A percentile compares a stretch with the other conserved stretches of the same genome.
These are phyloP conservation scores for Skeletonema menzelii DNA, from an alignment of 108 stramenopile species.

Conservation along the genomic window DNA sequence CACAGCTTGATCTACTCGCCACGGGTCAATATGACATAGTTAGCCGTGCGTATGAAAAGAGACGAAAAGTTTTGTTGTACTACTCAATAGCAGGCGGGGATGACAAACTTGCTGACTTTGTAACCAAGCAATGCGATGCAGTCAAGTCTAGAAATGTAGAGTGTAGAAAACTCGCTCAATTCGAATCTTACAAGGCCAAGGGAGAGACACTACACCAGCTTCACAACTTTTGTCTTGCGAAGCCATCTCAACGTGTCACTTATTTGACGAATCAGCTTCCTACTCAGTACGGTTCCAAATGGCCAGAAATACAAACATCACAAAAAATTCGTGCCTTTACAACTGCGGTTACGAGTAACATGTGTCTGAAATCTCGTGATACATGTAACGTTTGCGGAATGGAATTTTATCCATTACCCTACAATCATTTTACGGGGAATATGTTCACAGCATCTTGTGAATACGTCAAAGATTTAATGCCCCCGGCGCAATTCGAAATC, in stretches of 20 bases:
- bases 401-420: constrained; percentile 44
- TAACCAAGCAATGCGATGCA: constrained; percentile 25
- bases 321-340: constrained; percentile 46
- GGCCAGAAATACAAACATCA: constrained; percentile 20
- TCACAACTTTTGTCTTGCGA: constrained; percentile 30
- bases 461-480: constrained; percentile 40
- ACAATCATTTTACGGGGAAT: constrained; percentile 42
- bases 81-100: constrained; percentile 34
- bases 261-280: constrained; percentile 43
- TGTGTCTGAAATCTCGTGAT: constrained; percentile 43
- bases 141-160: constrained; percentile 12
- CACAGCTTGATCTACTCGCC: constrained; percentile 38
- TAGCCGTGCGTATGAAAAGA: constrained; percentile 22
- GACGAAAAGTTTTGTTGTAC: constrained; percentile 33
- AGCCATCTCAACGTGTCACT: constrained; percentile 34
- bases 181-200: constrained; percentile 21
- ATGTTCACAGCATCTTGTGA: constrained; percentile 41
- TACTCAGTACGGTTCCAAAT: constrained; percentile 11
- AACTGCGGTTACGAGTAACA: constrained; percentile 46
- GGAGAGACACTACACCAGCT: constrained; percentile 43
- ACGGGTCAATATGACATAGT: constrained; percentile 44
- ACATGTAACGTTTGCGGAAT: constrained; percentile 45
- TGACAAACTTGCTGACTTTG: constrained; percentile 11
- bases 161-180: constrained; percentile 25
- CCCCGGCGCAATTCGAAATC: constrained; percentile 28